phyloP scores from a whole-genome alignment of 257 asterid genomes.

The Przewalskia tangutica region DNA sequence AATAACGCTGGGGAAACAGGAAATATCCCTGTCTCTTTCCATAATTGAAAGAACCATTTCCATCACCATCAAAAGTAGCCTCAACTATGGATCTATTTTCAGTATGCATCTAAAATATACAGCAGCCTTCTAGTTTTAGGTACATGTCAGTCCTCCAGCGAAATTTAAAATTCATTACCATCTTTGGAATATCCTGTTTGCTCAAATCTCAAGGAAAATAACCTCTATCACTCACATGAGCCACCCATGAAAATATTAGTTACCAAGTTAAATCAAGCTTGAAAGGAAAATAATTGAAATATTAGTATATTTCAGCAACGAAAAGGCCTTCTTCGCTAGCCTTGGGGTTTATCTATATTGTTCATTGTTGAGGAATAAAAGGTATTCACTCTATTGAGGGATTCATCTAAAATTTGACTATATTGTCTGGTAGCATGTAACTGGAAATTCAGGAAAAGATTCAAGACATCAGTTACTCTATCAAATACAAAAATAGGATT shows the following conservation, averaged over 20 bases:
- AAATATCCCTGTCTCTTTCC: not conserved
- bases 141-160: not conserved
- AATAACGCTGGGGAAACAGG: not conserved
- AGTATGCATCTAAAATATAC: not conserved
- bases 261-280: too few species aligned
- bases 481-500: not conserved
- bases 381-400: not conserved
- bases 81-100: not conserved
- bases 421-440: not conserved
- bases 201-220: not conserved
- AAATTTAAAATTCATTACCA: not conserved
- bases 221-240: not conserved
- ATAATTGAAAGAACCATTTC: not conserved
- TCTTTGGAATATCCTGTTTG: not conserved
- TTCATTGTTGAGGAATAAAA: not conserved
- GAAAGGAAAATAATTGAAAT: too few species aligned
- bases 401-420: not conserved
- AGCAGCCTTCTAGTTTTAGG: not conserved
- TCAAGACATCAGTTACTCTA: not conserved
- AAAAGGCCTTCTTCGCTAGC: not conserved
- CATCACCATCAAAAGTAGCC: not conserved
- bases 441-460: not conserved
- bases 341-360: not conserved
- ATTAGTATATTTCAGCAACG: not conserved
- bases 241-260: too few species aligned